Evolutionary conservation across 352 stramenopile species (phyloP), one percentile per base, ranked within the genome.

Genomic region (Phytopythium boreale): DNA sequence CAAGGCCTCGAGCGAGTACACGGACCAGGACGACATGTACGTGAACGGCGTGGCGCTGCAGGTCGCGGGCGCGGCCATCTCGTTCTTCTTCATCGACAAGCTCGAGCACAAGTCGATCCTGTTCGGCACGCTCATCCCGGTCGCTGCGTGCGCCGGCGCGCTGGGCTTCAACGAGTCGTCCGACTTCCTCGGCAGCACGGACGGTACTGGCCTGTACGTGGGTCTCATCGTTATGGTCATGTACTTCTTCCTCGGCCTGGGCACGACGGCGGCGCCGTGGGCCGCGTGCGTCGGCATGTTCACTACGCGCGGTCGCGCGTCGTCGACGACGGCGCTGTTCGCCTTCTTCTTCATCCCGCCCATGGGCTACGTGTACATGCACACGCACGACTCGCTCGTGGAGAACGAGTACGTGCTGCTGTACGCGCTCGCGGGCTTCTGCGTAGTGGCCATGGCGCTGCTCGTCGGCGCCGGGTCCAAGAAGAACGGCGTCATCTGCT

Each of bases 1-100:
- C 68, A 87, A 84, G 65, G 72, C 70, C 27, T 71, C 66, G 5
- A 75, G 62, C 37, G 65, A 82, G 57, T 79, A 79, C 69, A 78
- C 72, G 8, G 69, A 87, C 27, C 67, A 80, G 57, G 67, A 76
- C 29, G 56, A 76, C 22, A 72, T 87, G 44, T 88, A 86, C 39
- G 77, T 88, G 41, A 88, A 84, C 66, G 75, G 63, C 14, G 74
- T 89, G 60, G 62, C 74, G 22, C 62, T 93, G 36, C 76, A 93
- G 62, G 57, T 86, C n/a, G 64, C 69, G 3, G 84, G 84, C 52
- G 74, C 81, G 6, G 59, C 83, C 4, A 68, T 93, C 19, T 77
- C 80, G 59, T 87, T 93, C 66, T 93, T 93, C 69, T 84, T 90
- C 70, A 90, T 93, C 37, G 84, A 93, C 70, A 85, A 86, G 61